Base-by-base conservation (phyloP, 106 monocot genomes). In the Amphibolis antarctica region DNA sequence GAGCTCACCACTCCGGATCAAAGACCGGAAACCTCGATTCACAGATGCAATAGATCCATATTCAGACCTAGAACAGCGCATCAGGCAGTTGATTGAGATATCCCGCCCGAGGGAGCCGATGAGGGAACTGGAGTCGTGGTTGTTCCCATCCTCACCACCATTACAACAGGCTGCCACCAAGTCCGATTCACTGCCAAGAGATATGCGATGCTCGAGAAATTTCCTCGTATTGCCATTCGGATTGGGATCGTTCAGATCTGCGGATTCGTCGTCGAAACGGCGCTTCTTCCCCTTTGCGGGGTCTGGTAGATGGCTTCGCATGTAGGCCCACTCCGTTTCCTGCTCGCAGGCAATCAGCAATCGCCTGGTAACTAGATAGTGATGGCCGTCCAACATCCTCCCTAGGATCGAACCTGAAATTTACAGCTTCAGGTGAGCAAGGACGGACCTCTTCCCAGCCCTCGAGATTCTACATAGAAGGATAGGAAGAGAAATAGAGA, bases 1-100 rank as follows among this genome's bases (percentile, higher is more conserved):
- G 50, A 88, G 76, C 74, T 84, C 81, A 12, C 88, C 88, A 6
- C 51, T 67, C n/a, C 74, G 66, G 54, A 88, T 63, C 25, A 88
- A 66, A 23, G 78, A 63, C 14, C 84, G 78, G 65, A 88, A 88
- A 51, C 74, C 50, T 14, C 60, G 66, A 71, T 73, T 84, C 49
- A 88, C 58, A 44, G 74, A 79, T 5, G 84, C 81, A 9, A 88
- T 23, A 1, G 71, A 42, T 12, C 81, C 81, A 42, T 77, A 88
- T 26, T 88, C 78, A 5, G 84, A 88, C 21, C 84, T 53, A 7
- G 84, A 81, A 44, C 76, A 76, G 10, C 56, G 73, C 49, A 88
- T 60, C 20, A 88, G 64, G 58, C 81, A 88, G 42, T 66, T 68
- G 44, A 84, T 74, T 10, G 88, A 81, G 27, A 79, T 62, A 58